These are phyloP conservation scores for Breynia disticha DNA, from an alignment of 441 rosid genomes.

Conservation along the genomic window DNA sequence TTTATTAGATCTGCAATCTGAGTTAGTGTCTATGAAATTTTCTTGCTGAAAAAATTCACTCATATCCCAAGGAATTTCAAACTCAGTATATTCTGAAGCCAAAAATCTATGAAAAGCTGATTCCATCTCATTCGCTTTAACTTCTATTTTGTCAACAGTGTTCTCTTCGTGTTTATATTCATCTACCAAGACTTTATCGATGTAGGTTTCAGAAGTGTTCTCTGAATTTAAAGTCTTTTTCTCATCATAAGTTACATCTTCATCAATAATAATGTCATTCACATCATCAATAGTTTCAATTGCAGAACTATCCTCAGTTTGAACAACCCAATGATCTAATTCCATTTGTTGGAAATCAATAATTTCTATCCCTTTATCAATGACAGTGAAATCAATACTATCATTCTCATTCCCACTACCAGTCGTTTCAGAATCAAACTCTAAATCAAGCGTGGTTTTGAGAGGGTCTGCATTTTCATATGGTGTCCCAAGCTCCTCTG, in stretches of 20 bases:
- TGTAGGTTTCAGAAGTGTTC: constrained; percentile 3
- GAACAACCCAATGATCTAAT: constrained; percentile 21
- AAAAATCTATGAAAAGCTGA: constrained; percentile 23
- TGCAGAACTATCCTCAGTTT: constrained; percentile 21
- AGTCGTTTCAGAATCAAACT: constrained; percentile 22
- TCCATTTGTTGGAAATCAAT: constrained; percentile 25
- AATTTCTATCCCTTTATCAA: constrained; percentile 45
- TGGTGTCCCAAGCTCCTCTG: constrained; percentile 20
- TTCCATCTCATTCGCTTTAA: constrained; percentile 26
- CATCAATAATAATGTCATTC: constrained; percentile 46
- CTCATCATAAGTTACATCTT: constrained; percentile 21
- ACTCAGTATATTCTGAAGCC: constrained; percentile 26
- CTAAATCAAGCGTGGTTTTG: constrained; percentile 14
- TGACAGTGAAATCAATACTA: constrained; percentile 30
- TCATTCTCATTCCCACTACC: constrained; percentile 22
- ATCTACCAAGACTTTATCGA: constrained; percentile 16
- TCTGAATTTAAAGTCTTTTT: constrained; percentile 13
- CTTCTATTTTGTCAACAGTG: constrained; percentile 14
- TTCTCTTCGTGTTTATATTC: constrained; percentile 21
- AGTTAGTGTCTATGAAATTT: constrained; percentile 27
- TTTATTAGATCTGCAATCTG: constrained; percentile 27
- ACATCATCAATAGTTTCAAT: constrained; percentile 46
- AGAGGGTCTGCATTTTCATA: constrained; percentile 18
- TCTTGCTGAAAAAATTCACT: constrained; percentile 31
- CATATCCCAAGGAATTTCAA: constrained; percentile 27